These are phyloP conservation scores for Pseudocercospora macadamiae DNA, from an alignment of 2,329 filamentous ascomycete genomes.

Conservation along the genomic window DNA sequence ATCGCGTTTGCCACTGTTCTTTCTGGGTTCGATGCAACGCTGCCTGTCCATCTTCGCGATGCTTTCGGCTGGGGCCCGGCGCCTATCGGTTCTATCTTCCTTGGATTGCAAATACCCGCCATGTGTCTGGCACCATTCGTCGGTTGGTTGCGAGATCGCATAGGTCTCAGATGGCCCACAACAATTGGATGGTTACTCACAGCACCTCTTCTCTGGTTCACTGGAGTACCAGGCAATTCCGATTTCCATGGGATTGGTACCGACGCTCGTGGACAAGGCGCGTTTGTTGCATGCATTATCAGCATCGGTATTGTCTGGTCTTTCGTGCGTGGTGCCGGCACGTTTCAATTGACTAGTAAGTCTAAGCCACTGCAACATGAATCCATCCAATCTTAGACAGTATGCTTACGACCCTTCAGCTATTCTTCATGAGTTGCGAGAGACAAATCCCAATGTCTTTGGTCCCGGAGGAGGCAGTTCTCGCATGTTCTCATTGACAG, in stretches of 20 bases:
- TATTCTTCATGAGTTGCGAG: conserved; percentile 16
- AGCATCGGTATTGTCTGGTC: conserved; percentile 17
- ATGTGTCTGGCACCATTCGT: conserved; percentile 23
- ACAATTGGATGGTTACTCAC: conserved; percentile 22
- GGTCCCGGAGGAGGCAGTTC: conserved; percentile 22
- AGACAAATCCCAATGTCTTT: conserved; percentile 21
- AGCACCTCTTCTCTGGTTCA: conserved; percentile 24
- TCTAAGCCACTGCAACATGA: background rate
- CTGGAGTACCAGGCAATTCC: conserved; percentile 22
- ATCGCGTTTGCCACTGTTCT: conserved; percentile 19
- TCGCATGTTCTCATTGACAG: conserved; percentile 24
- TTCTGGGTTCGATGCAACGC: conserved; percentile 23
- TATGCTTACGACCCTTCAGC: conserved; percentile 8
- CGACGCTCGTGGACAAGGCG: conserved; percentile 13
- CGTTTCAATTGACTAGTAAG: conserved; percentile 24
- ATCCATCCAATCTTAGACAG: no score
- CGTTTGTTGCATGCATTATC: conserved; percentile 23
- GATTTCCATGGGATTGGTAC: conserved; percentile 19
- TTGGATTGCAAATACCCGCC: conserved; percentile 22
- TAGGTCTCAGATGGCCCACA: conserved; percentile 23
- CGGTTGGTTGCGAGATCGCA: conserved; percentile 23
- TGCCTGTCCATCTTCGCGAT: conserved; percentile 23
- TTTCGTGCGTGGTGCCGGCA: conserved; percentile 23
- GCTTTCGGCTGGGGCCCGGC: conserved; percentile 23
- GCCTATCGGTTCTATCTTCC: conserved; percentile 23